Evolutionary conservation across 192 early-diverging fungal species (phyloP), one percentile per base, ranked within the genome.

Genomic region (Entomortierella chlamydospora): DNA sequence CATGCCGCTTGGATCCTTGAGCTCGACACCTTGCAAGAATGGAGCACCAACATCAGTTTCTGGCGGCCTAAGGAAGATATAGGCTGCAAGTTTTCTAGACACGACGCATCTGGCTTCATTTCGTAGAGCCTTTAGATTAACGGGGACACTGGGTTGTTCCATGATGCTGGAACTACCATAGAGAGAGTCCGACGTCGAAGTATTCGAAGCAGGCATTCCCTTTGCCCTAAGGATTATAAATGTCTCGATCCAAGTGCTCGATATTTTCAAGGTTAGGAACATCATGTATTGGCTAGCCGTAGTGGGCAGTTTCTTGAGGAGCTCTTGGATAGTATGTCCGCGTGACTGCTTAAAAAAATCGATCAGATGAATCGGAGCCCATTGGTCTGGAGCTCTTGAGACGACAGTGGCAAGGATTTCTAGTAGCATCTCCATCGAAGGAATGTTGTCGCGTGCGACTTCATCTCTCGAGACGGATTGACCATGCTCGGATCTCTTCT

Each of bases 281-380:
- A 57, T 57, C 4, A 57, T 57, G 31, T 26, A 30, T 20, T 57
- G 55, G 31, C 55, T 57, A 17, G 28, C 6, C 29, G 31, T 57
- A n/a, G 55, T 20, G 2, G 29, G 55, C 4, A 57, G 55, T n/a
- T 57, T 26, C 17, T 57, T 30, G 31, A 57, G 29, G 20, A 57
- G 55, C 1, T 57, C 28, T 22, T 57, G 55, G 31, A 57, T 34
- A 18, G 55, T 13, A 9, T 57, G 30, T 20, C 31, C 55, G 31
- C 20, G 29, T 20, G 55, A 57, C 20, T 57, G 55, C 4, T 18
- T 57, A 20, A 57, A 57, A 30, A 30, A 5, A 2, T 57, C 55
- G 20, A 30, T 57, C 30, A 57, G 2, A 20, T 17, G 4, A 30
- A 4, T 5, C 17, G 55, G 31, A 13, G 20, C 28, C 55, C 55